Evolutionary conservation across 768 basidiomycete genomes (phyloP).

Genomic region (Kwoniella bestiolae): DNA sequence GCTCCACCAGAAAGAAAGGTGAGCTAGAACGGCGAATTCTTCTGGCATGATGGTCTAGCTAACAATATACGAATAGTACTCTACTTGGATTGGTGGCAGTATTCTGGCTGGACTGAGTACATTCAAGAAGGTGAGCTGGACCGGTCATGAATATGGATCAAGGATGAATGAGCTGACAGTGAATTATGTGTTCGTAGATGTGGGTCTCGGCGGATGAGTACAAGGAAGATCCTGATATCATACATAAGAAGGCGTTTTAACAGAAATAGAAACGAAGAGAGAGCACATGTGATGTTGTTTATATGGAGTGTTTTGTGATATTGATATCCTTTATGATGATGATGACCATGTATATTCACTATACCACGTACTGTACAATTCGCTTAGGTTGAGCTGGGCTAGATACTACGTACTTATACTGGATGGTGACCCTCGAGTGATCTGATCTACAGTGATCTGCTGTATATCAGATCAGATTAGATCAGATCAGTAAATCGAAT

Average conservation of each 20-base stretch:
- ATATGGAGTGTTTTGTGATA: neutral
- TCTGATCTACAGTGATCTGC: too few relatives aligned
- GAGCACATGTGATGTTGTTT: neutral
- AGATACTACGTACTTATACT: too few relatives aligned
- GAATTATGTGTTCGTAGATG: slow-evolving; percentile 66
- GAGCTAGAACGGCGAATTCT: neutral
- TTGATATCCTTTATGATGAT: slow-evolving; percentile 8
- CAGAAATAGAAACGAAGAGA: too few relatives aligned
- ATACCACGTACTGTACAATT: too few relatives aligned
- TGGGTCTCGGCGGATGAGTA: slow-evolving; percentile 99
- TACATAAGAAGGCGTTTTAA: slow-evolving; percentile 80
- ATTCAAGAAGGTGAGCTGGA: slow-evolving; percentile 89
- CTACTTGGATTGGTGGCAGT: slow-evolving; percentile 73
- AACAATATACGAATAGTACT: slow-evolving; percentile 45
- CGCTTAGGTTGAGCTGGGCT: too few relatives aligned
- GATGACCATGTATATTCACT: slow-evolving; percentile 14
- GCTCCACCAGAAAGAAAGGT: slow-evolving; percentile 97
- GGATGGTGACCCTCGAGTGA: too few relatives aligned
- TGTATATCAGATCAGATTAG: too few relatives aligned
- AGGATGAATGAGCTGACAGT: slow-evolving; percentile 18
- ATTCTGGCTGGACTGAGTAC: slow-evolving; percentile 94
- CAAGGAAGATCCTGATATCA: slow-evolving; percentile 98
- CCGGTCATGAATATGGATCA: too few relatives aligned
- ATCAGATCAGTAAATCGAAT: neutral
- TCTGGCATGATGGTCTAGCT: neutral